phyloP scores from a whole-genome alignment of 306 rosid species.

The Vicia sativa region DNA sequence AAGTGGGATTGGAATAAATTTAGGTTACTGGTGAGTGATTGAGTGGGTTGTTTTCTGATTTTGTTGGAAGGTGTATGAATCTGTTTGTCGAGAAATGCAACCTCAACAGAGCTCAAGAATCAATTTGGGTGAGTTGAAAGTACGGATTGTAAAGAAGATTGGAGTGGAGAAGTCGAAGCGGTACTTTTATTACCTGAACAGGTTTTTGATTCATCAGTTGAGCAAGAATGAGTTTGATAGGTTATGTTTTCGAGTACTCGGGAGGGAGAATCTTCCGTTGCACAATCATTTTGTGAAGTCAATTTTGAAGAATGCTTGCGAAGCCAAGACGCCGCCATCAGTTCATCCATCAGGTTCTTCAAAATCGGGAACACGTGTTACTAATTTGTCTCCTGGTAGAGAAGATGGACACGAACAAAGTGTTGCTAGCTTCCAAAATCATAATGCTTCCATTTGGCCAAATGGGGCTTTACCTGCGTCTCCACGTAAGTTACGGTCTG shows the following conservation, averaged over 20 bases:
- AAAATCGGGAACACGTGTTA: constrained; percentile 58
- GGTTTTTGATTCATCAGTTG: constrained; percentile 85
- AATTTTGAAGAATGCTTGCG: constrained; percentile 85
- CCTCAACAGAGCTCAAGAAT: constrained; percentile 88
- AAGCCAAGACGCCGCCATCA: constrained; percentile 87
- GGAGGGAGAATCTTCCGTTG: constrained; percentile 79
- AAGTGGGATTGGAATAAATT: constrained; percentile 49
- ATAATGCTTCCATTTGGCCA: constrained; percentile 65
- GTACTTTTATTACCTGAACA: constrained; percentile 71
- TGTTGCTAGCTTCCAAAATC: constrained; percentile 55
- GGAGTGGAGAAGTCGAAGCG: constrained; percentile 76
- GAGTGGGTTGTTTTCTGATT: constrained; percentile 50
- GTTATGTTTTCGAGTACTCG: constrained; percentile 68
- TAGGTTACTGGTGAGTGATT: constrained; percentile 54
- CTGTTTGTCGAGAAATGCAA: constrained; percentile 99
- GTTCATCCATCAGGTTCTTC: constrained; percentile 51
- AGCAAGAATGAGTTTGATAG: constrained; percentile 84
- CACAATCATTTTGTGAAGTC: constrained; percentile 87
- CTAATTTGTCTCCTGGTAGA: constrained; percentile 62
- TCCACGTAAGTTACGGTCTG: constrained; percentile 73
- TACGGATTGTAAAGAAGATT: constrained; percentile 76
- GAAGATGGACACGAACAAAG: constrained; percentile 81
- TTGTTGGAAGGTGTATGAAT: constrained; percentile 73
- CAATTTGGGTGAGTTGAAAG: constrained; percentile 89
- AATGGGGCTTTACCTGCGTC: constrained; percentile 82